Base-by-base conservation (phyloP, 768 basidiomycete genomes). In the Xerocomellus amylosporus region DNA sequence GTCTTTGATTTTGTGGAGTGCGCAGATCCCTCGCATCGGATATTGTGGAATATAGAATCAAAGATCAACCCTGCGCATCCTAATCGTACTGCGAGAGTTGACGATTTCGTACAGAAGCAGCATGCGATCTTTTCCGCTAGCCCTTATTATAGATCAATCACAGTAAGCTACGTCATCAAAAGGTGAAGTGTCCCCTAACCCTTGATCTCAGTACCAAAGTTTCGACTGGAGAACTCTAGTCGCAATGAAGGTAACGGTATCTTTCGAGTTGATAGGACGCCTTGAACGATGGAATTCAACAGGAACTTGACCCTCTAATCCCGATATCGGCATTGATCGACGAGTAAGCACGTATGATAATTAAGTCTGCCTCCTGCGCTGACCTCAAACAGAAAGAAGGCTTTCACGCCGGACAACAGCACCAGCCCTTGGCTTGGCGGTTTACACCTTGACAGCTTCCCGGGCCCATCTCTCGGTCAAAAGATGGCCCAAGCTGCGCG, bases 171-270 rank as follows among this genome's bases (percentile, higher is more conserved):
- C 52, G 9, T 40, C 47, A 24, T 31, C 37, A 4, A 28, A 40
- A 20, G 19, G 26, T 36, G 30, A 37, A 5, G 9, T 4, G 24
- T 33, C 9, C 37, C 22, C 30, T 58, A 33, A 59, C 45, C 4
- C 28, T 8, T n/a, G 42, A 50, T 42, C 22, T 8, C 59, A 90
- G 87, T 88, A 82, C 59, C 87, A 93, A 73, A 88, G 87, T 61
- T 90, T 90, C 61, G 86, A 90, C 66, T 92, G 90, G 90, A 77
- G 88, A 61, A 85, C 88, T 14, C 66, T 92, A 14, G 67, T 87
- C 46, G 77, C 72, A 22, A 90, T 90, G 86, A 88, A 87, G 79
- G 83, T 79, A 58, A 46, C 26, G 17, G 14, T 8, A 26, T 26
- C 26, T 34, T 28, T 37, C 4, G 19, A 31, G 20, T 28, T n/a